phyloP scores from a whole-genome alignment of 2,329 filamentous ascomycete species.

The Exophiala dermatitidis region DNA sequence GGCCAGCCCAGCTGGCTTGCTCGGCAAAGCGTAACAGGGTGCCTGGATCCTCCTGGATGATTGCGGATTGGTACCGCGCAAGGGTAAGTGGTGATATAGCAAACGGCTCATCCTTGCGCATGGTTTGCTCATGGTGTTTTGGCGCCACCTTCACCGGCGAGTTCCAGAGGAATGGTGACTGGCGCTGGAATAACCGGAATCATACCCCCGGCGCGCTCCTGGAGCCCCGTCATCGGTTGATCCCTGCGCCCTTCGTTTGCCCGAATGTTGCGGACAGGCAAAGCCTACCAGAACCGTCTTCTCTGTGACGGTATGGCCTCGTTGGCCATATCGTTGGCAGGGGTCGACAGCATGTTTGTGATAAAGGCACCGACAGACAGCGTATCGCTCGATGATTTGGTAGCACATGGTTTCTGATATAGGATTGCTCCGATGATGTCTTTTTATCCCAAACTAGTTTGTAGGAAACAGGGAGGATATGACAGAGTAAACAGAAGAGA shows the following conservation, averaged over 20 bases:
- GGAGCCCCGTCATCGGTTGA: slow-evolving; percentile 12
- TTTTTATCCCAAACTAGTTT: not conserved
- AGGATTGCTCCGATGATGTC: slow-evolving; percentile 25
- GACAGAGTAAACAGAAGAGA: not conserved
- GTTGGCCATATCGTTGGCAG: slow-evolving; percentile 66
- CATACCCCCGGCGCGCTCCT: slow-evolving; percentile 23
- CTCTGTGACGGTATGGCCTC: slow-evolving; percentile 64
- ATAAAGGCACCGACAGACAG: slow-evolving; percentile 80
- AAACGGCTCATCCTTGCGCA: no score
- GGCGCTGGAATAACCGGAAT: slow-evolving; percentile 33
- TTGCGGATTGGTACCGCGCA: no score
- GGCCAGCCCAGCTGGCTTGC: no score
- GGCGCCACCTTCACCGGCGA: slow-evolving; percentile 13
- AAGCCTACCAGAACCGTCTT: slow-evolving; percentile 78
- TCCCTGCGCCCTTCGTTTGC: slow-evolving; percentile 14
- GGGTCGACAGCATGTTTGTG: slow-evolving; percentile 80
- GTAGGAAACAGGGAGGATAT: not conserved
- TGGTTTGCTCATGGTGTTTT: no score
- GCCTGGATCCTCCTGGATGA: no score
- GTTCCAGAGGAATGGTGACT: slow-evolving; percentile 13
- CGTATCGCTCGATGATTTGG: slow-evolving; percentile 76
- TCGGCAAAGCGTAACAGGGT: no score
- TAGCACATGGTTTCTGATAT: slow-evolving; percentile 62
- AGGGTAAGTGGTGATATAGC: no score
- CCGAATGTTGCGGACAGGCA: slow-evolving; percentile 55